A percentile compares a stretch with the other conserved stretches of the same genome.
phyloP scores from a whole-genome alignment of 768 basidiomycete genomes.

The Hemileccinum rubropunctum region DNA sequence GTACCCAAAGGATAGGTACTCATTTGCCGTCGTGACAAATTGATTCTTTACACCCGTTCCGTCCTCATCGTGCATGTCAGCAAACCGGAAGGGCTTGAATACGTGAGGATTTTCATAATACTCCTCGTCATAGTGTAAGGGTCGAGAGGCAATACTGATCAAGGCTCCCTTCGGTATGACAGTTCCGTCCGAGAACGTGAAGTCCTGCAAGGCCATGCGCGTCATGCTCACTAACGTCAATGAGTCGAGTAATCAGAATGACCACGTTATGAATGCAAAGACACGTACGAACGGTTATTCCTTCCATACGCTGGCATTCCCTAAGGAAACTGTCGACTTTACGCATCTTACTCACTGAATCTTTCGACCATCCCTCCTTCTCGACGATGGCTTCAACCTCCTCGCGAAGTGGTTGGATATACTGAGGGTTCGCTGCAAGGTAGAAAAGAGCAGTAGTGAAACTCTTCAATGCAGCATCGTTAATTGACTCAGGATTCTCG shows the following conservation, averaged over 20 bases:
- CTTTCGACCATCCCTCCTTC: constrained; percentile 26
- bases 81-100: constrained; percentile 50
- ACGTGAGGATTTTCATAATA: constrained; percentile 31
- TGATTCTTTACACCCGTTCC: constrained; percentile 29
- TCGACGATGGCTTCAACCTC: constrained; percentile 32
- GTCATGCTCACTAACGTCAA: constrained; percentile 23
- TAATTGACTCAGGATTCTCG: neutral
- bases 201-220: constrained; percentile 29
- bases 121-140: constrained; percentile 16
- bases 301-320: constrained; percentile 32
- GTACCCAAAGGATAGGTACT: constrained; percentile 37
- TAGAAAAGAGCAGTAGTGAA: constrained; percentile 33
- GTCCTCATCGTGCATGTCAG: constrained; percentile 32
- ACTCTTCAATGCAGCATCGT: constrained; percentile 14
- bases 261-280: neutral
- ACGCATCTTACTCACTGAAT: constrained; percentile 24
- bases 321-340: constrained; percentile 40
- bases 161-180: constrained; percentile 30
- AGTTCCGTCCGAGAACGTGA: constrained; percentile 37
- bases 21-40: constrained; percentile 31
- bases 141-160: constrained; percentile 20
- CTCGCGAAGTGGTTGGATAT: constrained; percentile 32
- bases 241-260: neutral
- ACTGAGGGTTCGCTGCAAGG: constrained; percentile 35
- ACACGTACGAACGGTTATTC: constrained; percentile 19